These are phyloP conservation scores for Eutrema salsugineum DNA, from an alignment of 441 rosid species.

Conservation along the genomic window DNA sequence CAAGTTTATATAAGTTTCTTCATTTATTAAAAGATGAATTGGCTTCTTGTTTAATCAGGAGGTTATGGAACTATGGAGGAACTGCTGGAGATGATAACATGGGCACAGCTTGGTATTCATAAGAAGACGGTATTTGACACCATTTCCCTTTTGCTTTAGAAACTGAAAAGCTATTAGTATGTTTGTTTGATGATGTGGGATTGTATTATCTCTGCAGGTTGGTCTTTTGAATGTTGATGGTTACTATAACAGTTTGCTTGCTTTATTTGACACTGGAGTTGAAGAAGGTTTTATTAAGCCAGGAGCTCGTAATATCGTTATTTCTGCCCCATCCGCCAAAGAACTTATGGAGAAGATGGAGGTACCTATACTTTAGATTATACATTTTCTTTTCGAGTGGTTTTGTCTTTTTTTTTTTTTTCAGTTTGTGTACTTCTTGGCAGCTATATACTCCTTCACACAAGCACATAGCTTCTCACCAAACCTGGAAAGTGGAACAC, in stretches of 20 bases:
- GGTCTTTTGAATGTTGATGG: conserved; percentile 96
- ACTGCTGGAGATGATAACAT: conserved; percentile 89
- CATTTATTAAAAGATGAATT: not conserved
- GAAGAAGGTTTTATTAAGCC: conserved; percentile 94
- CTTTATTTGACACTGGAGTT: conserved; percentile 85
- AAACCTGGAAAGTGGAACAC: conserved; percentile 83
- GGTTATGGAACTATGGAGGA: conserved; percentile 99
- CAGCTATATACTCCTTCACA: conserved; percentile 76
- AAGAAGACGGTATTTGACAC: conserved; percentile 64
- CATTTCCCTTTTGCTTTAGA: not conserved
- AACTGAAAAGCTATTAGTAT: not conserved
- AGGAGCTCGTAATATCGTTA: conserved; percentile 69
- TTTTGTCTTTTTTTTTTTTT: not conserved
- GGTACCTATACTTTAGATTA: conserved; percentile 41
- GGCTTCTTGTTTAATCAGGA: conserved; percentile 42
- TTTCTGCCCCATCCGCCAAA: conserved; percentile 84
- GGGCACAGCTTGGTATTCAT: conserved; percentile 98
- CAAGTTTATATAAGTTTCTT: not conserved
- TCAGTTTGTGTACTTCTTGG: conserved; percentile 12
- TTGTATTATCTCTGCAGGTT: conserved; percentile 47
- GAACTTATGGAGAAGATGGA: conserved; percentile 92
- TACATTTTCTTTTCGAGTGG: not conserved
- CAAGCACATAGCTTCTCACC: conserved; percentile 68
- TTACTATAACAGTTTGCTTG: conserved; percentile 74
- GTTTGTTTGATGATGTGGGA: not conserved